A percentile compares a stretch with the other conserved stretches of the same genome.
These are phyloP conservation scores for Micractinium sp. DNA, from an alignment of 139 green algal genomes.

Conservation along the genomic window DNA sequence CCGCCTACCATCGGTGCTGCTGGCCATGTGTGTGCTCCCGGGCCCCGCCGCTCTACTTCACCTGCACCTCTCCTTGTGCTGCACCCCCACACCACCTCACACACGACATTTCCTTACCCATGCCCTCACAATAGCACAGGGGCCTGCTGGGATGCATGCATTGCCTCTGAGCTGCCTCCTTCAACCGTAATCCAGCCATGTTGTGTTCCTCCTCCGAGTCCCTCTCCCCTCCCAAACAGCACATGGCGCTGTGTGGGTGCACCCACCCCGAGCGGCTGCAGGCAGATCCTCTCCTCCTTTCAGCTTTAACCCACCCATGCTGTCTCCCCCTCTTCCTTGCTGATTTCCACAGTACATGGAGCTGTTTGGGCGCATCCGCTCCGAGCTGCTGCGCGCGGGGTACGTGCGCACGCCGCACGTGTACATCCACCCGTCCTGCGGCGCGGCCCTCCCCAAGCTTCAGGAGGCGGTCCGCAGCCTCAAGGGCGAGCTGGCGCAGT, in stretches of 20 bases:
- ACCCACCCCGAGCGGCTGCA: no score
- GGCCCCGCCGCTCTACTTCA: no score
- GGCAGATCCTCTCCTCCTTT: not conserved
- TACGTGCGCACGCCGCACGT: conserved; percentile 60
- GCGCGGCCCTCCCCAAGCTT: not conserved
- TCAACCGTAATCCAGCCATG: not conserved
- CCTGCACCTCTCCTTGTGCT: no score
- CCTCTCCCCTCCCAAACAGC: no score
- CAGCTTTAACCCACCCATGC: not conserved
- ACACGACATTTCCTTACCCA: no score
- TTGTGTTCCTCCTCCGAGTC: not conserved
- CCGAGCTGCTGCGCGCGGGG: conserved; percentile 60
- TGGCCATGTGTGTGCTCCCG: no score
- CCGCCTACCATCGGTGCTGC: no score
- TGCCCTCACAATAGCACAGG: no score
- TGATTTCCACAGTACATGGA: conserved; percentile 65
- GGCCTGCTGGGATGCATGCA: no score
- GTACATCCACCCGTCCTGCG: conserved; percentile 52
- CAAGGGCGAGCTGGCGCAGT: conserved; percentile 41
- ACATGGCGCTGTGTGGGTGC: no score
- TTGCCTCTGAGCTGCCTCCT: no score
- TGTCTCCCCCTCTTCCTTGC: not conserved
- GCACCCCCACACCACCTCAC: no score
- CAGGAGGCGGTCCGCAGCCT: conserved; percentile 28
- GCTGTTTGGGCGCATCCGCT: conserved; percentile 58